Evolutionary conservation across 257 asterid species (phyloP), one percentile per base, ranked within the genome.

Genomic region (Handroanthus guayacan): DNA sequence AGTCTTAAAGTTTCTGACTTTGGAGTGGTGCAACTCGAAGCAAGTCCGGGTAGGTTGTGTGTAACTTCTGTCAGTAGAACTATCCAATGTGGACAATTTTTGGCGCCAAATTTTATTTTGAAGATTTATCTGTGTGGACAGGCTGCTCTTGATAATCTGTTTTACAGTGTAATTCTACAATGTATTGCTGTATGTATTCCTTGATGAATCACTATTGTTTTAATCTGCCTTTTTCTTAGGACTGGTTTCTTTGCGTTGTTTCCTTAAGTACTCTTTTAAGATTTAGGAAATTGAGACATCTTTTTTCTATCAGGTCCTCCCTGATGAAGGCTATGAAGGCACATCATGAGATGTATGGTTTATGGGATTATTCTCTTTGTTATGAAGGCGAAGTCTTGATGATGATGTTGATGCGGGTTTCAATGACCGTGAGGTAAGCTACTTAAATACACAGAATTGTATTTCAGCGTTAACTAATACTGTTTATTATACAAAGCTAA

Each of bases 291-390:
- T 76, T 82, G 81, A 82, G 58, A 58, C 63, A 43, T 4, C 7
- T 66, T 79, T 81, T 39, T 13, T 45, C 50, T 8, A 18, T 75
- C 83, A 92, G 96, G 97, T 92, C 76, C 78, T 90, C 71, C 69
- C 83, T 2, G 92, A 89, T 64, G 89, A 90, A 87, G 97, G 95
- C 67, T 89, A 90, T 78, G 85, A 89, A 83, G 97, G 97, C 78
- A 84, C 92, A 56, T 67, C 97, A 55, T 85, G 93, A 65, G 97
- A 92, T 85, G 74, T 92, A 50, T 92, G 97, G 97, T 92, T 70
- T 90, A 93, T 79, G 97, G 97, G 55, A 95, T 92, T 82, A 92
- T 92, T 81, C 90, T 92, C 34, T 92, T 89, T 80, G 97, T 92
- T 75, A 81, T 92, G 56, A 87, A 90, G 90, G 90, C 96, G n/a